phyloP scores from a whole-genome alignment of 805 yeast species.

The Novakomyces olei region DNA sequence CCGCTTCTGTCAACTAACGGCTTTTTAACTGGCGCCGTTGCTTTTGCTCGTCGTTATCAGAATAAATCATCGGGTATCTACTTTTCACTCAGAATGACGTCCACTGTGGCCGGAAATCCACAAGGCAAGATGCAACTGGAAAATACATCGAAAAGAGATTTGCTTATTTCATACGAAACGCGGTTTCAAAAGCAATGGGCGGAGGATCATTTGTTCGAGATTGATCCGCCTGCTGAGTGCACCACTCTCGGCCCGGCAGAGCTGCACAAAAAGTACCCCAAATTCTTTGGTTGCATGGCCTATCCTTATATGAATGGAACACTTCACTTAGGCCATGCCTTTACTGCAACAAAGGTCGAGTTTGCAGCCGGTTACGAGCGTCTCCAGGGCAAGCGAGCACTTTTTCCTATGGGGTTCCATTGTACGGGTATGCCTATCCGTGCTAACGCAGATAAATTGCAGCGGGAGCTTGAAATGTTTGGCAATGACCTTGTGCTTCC shows the following conservation, averaged over 20 bases:
- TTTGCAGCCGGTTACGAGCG: conserved; percentile 84
- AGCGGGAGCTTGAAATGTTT: conserved; percentile 76
- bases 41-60: too few species aligned
- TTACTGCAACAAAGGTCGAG: conserved; percentile 84
- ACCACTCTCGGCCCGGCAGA: conserved; percentile 39
- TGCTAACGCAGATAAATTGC: conserved; percentile 86
- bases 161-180: conserved; percentile 68
- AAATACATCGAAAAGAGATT: conserved; percentile 85
- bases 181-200: conserved; percentile 75
- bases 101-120: too few species aligned
- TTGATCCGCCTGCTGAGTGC: conserved; percentile 66
- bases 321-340: conserved; percentile 90
- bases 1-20: too few species aligned
- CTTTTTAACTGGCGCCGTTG: too few species aligned
- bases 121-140: conserved; percentile 17
- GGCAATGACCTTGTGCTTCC: conserved; percentile 45
- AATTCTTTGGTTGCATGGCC: conserved; percentile 83
- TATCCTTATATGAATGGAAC: conserved; percentile 99
- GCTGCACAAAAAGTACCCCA: conserved; percentile 59
- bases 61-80: too few species aligned
- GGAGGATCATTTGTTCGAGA: conserved; percentile 65
- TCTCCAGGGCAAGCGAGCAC: conserved; percentile 77
- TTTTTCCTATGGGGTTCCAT: conserved; percentile 94
- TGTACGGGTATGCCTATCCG: conserved; percentile 97
- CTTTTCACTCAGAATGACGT: too few species aligned